phyloP scores from a whole-genome alignment of 192 early-diverging fungal species.

The Coemansia sp. region DNA sequence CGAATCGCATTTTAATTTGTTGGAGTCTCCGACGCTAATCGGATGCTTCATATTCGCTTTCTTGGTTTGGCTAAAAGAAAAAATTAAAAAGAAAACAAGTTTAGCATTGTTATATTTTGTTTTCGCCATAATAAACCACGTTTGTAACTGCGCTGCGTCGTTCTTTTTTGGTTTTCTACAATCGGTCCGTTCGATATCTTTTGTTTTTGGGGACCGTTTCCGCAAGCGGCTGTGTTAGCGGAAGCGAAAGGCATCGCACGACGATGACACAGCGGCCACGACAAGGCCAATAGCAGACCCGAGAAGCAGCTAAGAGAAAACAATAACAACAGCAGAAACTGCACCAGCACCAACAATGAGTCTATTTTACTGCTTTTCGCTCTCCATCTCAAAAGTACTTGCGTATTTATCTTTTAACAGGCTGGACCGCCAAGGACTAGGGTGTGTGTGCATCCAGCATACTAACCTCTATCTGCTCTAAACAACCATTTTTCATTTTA shows the following conservation, averaged over 20 bases:
- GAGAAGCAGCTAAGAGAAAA: too few relatives aligned
- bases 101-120: neutral
- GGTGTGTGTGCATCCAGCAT: too few relatives aligned
- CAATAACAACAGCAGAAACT: neutral
- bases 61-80: neutral
- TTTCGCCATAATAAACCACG: neutral
- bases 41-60: constrained; percentile 6
- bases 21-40: constrained; percentile 4
- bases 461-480: too few relatives aligned
- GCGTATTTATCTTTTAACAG: too few relatives aligned
- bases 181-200: neutral
- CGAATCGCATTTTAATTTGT: neutral
- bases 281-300: neutral
- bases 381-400: too few relatives aligned
- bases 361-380: too few relatives aligned
- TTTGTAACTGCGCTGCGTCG: neutral
- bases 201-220: constrained; percentile 7
- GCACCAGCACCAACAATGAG: neutral
- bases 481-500: too few relatives aligned
- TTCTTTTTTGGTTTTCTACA: constrained; percentile 10
- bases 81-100: neutral
- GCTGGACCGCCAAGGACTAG: too few relatives aligned
- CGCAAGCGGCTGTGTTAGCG: neutral
- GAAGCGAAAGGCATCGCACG: neutral
- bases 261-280: neutral